Conservation (phyloP, 106 monocot species). For the Dendrobium chrysotoxum region DNA sequence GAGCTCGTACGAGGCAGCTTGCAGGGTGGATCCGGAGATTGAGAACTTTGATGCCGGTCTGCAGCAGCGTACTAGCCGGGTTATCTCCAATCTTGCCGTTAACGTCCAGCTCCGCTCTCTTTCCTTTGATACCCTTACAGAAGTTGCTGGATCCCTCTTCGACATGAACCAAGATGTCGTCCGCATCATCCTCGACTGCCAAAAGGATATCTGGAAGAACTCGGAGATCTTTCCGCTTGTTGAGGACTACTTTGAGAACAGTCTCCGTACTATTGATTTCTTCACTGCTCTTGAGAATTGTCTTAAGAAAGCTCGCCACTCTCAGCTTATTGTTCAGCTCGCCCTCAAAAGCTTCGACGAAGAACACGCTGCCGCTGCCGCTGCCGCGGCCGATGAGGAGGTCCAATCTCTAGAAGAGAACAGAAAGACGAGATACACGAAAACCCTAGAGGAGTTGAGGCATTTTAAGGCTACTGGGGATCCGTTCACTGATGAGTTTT, state of each 20-base stretch:
- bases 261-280: constrained; percentile 84
- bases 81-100: constrained; percentile 58
- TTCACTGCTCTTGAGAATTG: constrained; percentile 80
- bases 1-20: constrained; percentile 71
- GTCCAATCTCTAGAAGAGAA: background rate
- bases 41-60: constrained; percentile 62
- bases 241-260: constrained; percentile 84
- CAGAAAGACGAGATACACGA: constrained; percentile 21
- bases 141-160: constrained; percentile 81
- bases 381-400: constrained; percentile 19
- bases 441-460: constrained; percentile 51
- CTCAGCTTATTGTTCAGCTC: constrained; percentile 72
- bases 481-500: constrained; percentile 75
- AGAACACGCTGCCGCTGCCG: constrained; percentile 9
- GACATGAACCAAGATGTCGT: constrained; percentile 98
- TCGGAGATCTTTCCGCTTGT: constrained; percentile 81
- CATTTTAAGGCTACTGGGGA: constrained; percentile 46
- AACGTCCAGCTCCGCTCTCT: constrained; percentile 67
- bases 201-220: constrained; percentile 89
- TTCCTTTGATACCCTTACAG: constrained; percentile 66
- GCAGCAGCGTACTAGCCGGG: constrained; percentile 73
- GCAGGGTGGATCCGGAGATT: constrained; percentile 71
- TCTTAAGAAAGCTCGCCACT: constrained; percentile 65
- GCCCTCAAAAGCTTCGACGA: constrained; percentile 69
- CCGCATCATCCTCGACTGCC: constrained; percentile 77